These are phyloP conservation scores for Takakia lepidozioides DNA, from an alignment of 225 moss, liverwort and hornwort species.

Conservation along the genomic window DNA sequence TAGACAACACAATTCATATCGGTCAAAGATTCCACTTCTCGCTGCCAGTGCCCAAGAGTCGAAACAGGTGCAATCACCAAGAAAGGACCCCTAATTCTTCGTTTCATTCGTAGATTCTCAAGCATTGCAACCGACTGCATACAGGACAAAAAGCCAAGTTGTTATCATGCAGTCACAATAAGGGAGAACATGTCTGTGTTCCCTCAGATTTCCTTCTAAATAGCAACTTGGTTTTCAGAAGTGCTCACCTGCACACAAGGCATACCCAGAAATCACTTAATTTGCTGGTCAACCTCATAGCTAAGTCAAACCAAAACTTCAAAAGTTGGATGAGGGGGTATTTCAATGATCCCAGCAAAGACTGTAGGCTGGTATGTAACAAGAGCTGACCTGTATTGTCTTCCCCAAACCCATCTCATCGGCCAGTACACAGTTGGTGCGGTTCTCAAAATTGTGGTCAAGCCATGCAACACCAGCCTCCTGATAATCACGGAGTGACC, in stretches of 20 bases:
- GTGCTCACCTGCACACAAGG: too few species aligned
- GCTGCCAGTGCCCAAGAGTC: constrained; percentile 87
- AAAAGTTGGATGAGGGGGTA: background rate
- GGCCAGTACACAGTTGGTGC: constrained; percentile 67
- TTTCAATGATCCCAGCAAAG: background rate
- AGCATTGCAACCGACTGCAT: constrained; percentile 84
- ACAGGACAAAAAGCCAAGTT: too few species aligned
- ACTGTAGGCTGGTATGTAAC: background rate
- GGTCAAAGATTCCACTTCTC: constrained; percentile 76
- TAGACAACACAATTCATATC: constrained; percentile 93
- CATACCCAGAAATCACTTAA: background rate
- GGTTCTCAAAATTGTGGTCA: constrained; percentile 59
- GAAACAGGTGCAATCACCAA: constrained; percentile 81
- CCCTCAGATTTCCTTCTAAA: too few species aligned
- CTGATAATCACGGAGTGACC: constrained; percentile 63
- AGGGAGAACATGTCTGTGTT: too few species aligned
- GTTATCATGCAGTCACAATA: too few species aligned
- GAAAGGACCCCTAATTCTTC: constrained; percentile 55
- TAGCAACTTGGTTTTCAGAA: too few species aligned
- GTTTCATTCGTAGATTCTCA: constrained; percentile 64
- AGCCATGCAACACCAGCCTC: constrained; percentile 83
- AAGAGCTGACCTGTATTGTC: constrained; percentile 70
- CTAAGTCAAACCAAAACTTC: background rate
- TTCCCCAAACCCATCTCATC: constrained; percentile 91
- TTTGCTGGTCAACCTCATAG: background rate